Base-by-base conservation (phyloP, 352 stramenopile species). In the Sclerospora graminicola region DNA sequence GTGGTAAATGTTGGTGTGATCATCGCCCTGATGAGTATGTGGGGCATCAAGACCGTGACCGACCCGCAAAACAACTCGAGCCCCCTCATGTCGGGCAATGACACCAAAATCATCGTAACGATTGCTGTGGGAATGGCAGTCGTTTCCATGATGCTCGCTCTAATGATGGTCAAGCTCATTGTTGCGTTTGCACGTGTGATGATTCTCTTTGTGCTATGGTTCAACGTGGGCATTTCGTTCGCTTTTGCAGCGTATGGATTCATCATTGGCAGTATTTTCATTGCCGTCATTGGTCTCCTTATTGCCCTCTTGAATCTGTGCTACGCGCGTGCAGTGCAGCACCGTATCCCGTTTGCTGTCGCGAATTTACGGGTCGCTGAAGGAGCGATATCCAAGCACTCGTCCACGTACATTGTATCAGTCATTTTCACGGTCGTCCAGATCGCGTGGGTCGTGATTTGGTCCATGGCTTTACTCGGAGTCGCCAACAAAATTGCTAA, bases 321-420 rank as follows among this genome's bases (percentile, higher is more conserved):
- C 66, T 97, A 97, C 68, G 73, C 84, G 5, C 82, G 68, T 21
- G 63, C 72, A 1, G 80, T 94, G 30, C 55, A 80, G 78, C 48
- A 95, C 65, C 82, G 86, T 28, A 97, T 98, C 52, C 87, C 91
- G 18, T 98, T 97, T 58, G 92, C 92, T 3, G 78, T 88, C 9
- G 84, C 89, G 14, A 98, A 97, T 57, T 60, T 98, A 26, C 66
- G 72, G 15, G 84, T 92, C 8, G 91, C 84, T 1, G 71, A 90
- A 19, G 76, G 72, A 9, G 90, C 89, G 4, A 89, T 98, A 42
- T 77, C 82, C 29, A 89, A 84, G 46, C 91, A 97, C 60, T 72
- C 56, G 49, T 84, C 82, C 5, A 87, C 92, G 39, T 91, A 96
- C 53, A 40, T 82, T 14, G 56, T 95, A 6, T 84, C 89, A 5